Conservation (phyloP, 2,329 filamentous ascomycete species). For the Penicillium sclerotiorum region DNA sequence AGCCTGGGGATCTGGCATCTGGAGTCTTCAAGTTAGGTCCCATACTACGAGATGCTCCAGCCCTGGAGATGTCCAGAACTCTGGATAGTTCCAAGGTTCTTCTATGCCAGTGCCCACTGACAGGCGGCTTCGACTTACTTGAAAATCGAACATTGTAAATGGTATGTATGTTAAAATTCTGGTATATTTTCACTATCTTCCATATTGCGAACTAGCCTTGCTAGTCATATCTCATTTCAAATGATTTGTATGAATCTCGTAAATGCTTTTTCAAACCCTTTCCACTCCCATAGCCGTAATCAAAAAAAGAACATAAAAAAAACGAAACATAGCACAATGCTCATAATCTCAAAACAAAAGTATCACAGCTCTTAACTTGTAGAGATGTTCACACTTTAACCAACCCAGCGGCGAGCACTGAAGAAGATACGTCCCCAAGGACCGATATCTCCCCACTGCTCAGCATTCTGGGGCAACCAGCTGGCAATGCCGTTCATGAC, state of each 20-base stretch:
- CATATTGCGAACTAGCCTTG: neutral
- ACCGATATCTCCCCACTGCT: slow-evolving; percentile 76
- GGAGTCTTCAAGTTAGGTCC: too few relatives aligned
- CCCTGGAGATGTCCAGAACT: too few relatives aligned
- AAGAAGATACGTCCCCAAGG: slow-evolving; percentile 87
- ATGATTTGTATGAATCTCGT: slow-evolving; percentile 17
- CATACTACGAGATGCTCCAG: too few relatives aligned
- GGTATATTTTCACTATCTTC: slow-evolving; percentile 15
- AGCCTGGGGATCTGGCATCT: too few relatives aligned
- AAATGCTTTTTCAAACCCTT: slow-evolving; percentile 18
- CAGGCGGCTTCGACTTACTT: too few relatives aligned
- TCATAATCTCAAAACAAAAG: slow-evolving; percentile 5
- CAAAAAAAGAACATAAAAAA: slow-evolving; percentile 17
- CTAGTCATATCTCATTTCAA: slow-evolving; percentile 3
- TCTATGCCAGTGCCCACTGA: too few relatives aligned
- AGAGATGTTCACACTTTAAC: slow-evolving; percentile 42
- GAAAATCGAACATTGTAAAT: neutral
- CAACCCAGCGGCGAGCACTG: slow-evolving; percentile 86
- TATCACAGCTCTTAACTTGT: neutral
- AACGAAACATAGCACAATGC: slow-evolving; percentile 5
- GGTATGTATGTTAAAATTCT: slow-evolving; percentile 11
- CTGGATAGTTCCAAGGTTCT: too few relatives aligned
- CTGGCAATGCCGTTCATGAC: slow-evolving; percentile 77
- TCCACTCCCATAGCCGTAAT: slow-evolving; percentile 18
- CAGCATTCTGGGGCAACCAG: slow-evolving; percentile 67